Evolutionary conservation across 192 early-diverging fungal species (phyloP), one percentile per base, ranked within the genome.

Genomic region (Phlyctochytrium arcticum): DNA sequence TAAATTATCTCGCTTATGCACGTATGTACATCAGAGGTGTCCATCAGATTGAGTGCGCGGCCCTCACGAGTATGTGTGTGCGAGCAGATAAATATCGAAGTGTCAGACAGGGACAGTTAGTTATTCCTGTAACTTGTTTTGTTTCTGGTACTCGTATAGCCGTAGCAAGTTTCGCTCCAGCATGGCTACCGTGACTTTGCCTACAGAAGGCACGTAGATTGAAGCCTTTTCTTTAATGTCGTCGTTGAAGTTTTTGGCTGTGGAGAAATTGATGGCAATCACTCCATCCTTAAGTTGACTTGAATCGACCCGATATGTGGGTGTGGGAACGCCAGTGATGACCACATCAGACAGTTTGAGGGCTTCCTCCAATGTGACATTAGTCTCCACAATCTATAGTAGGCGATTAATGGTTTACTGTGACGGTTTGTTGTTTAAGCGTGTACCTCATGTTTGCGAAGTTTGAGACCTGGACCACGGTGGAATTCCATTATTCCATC

Each of bases 111-210:
- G n/a, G n/a, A n/a, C n/a, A n/a, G n/a, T n/a, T n/a, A n/a, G n/a
- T n/a, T n/a, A n/a, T n/a, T n/a, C n/a, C n/a, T n/a, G n/a, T n/a
- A n/a, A n/a, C n/a, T n/a, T n/a, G n/a, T n/a, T n/a, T 44, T 59
- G 57, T 15, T 39, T 49, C 48, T 71, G 72, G 51, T 81, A 78
- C 30, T 77, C 80, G 33, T 69, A 58, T 27, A 97, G 80, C 29
- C 97, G 85, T 37, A 98, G 71, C 44, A 99, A 75, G 71, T 99
- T 99, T 64, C 97, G 84, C 80, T 97, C 87, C 34, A 99, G 80
- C 97, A 99, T 99, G 12, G 93, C 90, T 15, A 99, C 93, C 3
- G 97, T 99, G 54, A 98, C 97, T 73, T 99, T 98, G 44, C 97
- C 97, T 9, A 99, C 92, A 4, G 89, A 86, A 0, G 93, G 93